phyloP scores from a whole-genome alignment of 2,329 filamentous ascomycete species.

The Aspergillus ibericus region DNA sequence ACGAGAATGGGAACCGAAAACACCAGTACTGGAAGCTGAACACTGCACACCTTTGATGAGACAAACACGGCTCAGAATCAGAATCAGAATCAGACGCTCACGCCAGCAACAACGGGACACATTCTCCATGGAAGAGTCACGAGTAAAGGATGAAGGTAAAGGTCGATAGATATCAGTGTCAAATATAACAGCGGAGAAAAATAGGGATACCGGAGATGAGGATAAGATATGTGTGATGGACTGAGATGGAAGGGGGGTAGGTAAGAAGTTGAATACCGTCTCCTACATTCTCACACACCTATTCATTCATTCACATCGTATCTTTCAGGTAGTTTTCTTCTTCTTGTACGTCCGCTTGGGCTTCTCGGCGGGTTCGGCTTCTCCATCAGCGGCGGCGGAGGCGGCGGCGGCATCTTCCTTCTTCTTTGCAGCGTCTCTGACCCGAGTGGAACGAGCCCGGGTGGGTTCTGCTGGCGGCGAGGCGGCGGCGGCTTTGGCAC shows the following conservation, averaged over 20 bases:
- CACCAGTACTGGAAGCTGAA: background rate
- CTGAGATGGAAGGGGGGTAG: background rate
- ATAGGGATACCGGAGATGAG: background rate
- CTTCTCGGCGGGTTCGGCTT: slow-evolving; percentile 21
- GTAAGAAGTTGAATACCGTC: too few species aligned
- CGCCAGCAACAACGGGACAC: background rate
- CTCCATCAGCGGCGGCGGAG: slow-evolving; percentile 12
- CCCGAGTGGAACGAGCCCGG: background rate
- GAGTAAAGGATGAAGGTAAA: too few species aligned
- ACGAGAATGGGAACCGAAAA: background rate
- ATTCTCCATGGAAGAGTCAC: too few species aligned
- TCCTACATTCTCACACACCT: too few species aligned
- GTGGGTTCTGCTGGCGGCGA: slow-evolving; percentile 7
- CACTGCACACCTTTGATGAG: background rate
- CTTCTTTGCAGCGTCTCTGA: background rate
- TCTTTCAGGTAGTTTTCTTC: slow-evolving; percentile 21
- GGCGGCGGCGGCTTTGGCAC: slow-evolving; percentile 5
- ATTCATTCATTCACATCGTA: too few species aligned
- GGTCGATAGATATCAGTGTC: background rate
- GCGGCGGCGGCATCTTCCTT: slow-evolving; percentile 8
- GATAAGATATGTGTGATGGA: background rate
- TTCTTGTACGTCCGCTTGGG: slow-evolving; percentile 26
- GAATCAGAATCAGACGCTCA: background rate
- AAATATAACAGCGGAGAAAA: background rate
- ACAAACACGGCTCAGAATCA: too few species aligned